These are phyloP conservation scores for Pichia californica DNA, from an alignment of 805 yeast genomes.

Conservation along the genomic window DNA sequence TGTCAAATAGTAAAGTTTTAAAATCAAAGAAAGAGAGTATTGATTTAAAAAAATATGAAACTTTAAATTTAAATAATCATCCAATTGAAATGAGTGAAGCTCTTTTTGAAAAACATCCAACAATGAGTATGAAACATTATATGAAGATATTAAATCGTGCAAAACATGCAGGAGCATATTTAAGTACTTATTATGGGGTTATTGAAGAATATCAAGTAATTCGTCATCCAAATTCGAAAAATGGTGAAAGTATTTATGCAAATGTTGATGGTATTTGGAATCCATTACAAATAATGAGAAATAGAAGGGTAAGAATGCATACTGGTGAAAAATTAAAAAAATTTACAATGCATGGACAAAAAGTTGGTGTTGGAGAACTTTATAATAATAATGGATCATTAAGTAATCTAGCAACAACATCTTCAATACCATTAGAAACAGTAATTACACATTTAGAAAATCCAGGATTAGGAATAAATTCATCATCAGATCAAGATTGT, in stretches of 20 bases:
- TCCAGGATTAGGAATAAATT: neutral
- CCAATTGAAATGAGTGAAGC: neutral
- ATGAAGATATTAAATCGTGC: conserved; percentile 11
- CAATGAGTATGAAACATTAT: conserved; percentile 20
- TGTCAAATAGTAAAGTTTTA: neutral
- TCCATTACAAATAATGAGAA: conserved; percentile 77
- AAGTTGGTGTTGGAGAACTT: conserved; percentile 27
- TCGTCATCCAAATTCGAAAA: conserved; percentile 20
- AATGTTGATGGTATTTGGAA: conserved; percentile 68
- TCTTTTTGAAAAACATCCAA: conserved; percentile 3
- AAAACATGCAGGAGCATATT: conserved; percentile 16
- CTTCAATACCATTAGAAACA: neutral
- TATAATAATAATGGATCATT: neutral
- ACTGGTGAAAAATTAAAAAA: conserved; percentile 42
- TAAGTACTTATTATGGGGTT: conserved; percentile 44
- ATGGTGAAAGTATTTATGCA: conserved; percentile 27
- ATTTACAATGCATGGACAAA: conserved; percentile 5
- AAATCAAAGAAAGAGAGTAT: neutral
- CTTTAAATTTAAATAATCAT: neutral
- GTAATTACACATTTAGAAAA: neutral
- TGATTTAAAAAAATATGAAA: neutral
- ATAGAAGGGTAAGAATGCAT: conserved; percentile 52
- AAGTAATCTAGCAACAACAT: neutral
- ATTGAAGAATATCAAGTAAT: conserved; percentile 37
- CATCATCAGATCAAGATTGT: neutral